Evolutionary conservation across 1,284 basidiomycete genomes (phyloP), one percentile per base, ranked within the genome.

Genomic region (Fistulina hepatica): DNA sequence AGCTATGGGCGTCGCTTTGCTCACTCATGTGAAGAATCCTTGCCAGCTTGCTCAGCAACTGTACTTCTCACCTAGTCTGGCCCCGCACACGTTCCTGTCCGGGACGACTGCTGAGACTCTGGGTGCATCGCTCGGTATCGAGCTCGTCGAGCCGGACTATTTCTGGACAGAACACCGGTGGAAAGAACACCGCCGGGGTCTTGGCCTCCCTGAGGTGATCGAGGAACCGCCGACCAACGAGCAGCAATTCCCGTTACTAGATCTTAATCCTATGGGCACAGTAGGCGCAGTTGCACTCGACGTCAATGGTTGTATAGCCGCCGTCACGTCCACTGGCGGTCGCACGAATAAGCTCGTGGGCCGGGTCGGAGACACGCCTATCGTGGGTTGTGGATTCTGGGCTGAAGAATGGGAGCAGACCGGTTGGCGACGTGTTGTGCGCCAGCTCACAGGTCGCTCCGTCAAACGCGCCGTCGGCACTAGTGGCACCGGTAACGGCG

Each of bases 231-330:
- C 34, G 8, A 33, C 43, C 6, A 42, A 44, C 16, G 39, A 44
- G 2, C 51, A 52, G 31, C 9, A 19, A 4, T n/a, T 15, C 15
- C 44, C 51, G 15, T 55, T 60, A 16, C 58, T 80, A 3, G 79
- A 83, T 49, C 61, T 70, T 43, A 60, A 74, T 40, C 82, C 85
- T 2, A 79, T 61, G 28, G 86, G 84, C 2, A 89, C 84, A 0
- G 82, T 90, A 3, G 85, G 85, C 16, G 86, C 85, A 1, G 82
- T 89, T 11, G 85, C 82, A 2, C 60, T 89, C 21, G 85, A 90
- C 52, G 52, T 65, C 3, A 61, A 72, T 17, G 84, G 85, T 0
- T 81, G 81, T 49, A 76, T 89, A 36, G 73, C 76, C 1, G 59
- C 68, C 4, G 64, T 80, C 8, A 90, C 85, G 2, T 85, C 81